Evolutionary conservation across 2,329 filamentous ascomycete species (phyloP).

Genomic region (Ophiocordyceps australis): DNA sequence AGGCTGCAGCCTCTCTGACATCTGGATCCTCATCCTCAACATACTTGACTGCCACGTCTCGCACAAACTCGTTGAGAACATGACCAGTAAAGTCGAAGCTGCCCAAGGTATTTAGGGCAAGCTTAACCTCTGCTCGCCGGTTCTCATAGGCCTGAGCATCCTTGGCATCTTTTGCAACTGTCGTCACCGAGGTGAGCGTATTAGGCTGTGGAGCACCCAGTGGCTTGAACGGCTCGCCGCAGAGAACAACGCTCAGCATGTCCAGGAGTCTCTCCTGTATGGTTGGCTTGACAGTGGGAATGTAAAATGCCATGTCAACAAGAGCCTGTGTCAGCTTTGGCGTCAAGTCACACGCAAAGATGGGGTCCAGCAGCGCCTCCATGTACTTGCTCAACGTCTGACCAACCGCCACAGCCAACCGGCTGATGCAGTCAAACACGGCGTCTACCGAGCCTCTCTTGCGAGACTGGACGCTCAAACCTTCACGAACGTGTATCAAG

Average conservation of each 20-base stretch:
- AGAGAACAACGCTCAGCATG: constrained; percentile 86
- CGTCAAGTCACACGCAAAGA: constrained; percentile 90
- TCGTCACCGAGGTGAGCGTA: constrained; percentile 61
- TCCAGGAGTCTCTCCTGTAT: constrained; percentile 91
- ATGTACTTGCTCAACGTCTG: constrained; percentile 98
- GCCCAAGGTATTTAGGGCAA: constrained; percentile 88
- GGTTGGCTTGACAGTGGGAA: constrained; percentile 77
- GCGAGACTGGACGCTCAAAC: constrained; percentile 61
- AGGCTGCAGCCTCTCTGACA: constrained; percentile 80
- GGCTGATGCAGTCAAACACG: constrained; percentile 95
- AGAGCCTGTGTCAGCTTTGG: constrained; percentile 87
- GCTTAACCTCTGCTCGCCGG: constrained; percentile 70
- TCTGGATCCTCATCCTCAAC: constrained; percentile 91
- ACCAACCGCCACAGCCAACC: constrained; percentile 84
- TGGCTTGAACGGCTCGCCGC: constrained; percentile 79
- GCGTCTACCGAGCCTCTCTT: constrained; percentile 50
- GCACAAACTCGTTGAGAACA: constrained; percentile 93
- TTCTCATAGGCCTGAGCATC: constrained; percentile 68
- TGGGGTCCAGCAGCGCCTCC: constrained; percentile 84
- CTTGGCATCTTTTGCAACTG: constrained; percentile 74
- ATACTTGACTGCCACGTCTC: constrained; percentile 94
- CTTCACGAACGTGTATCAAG: constrained; percentile 82
- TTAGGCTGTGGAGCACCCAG: constrained; percentile 76
- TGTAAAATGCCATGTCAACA: constrained; percentile 98
- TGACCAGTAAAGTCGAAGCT: constrained; percentile 92